These are phyloP conservation scores for Sphagnurus paluster DNA, from an alignment of 1,284 basidiomycete species.

Conservation along the genomic window DNA sequence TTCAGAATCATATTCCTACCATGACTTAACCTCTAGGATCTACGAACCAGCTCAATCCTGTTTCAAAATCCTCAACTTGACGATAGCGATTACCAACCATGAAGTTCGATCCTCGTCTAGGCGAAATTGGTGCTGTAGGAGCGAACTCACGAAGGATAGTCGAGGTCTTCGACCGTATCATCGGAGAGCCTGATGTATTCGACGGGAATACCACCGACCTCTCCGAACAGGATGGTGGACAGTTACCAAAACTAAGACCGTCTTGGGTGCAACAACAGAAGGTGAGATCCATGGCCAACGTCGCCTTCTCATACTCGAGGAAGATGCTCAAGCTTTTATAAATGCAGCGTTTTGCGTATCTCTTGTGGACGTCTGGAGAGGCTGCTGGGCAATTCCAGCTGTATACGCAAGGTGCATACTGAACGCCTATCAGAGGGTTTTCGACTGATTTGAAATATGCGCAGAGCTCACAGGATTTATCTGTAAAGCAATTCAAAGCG, in stretches of 20 bases:
- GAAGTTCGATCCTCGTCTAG: neutral
- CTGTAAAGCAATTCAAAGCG: too few species aligned
- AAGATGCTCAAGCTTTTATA: neutral
- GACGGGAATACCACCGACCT: neutral
- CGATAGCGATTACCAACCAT: too few species aligned
- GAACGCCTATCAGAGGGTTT: too few species aligned
- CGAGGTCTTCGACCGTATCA: neutral
- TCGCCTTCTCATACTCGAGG: neutral
- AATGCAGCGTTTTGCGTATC: neutral
- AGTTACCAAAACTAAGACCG: neutral
- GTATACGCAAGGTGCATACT: neutral
- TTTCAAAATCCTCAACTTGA: neutral
- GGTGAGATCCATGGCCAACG: neutral
- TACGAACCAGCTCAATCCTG: neutral
- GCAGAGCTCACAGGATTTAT: too few species aligned
- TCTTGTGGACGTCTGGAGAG: neutral
- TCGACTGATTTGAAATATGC: too few species aligned
- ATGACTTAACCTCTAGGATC: neutral
- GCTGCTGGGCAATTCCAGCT: neutral
- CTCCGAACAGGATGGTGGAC: neutral
- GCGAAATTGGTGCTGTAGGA: neutral
- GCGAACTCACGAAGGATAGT: neutral
- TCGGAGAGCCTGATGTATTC: neutral
- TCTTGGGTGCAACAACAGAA: neutral
- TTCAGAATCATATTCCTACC: too few species aligned